phyloP scores from a whole-genome alignment of 805 yeast genomes.

The Wickerhamiella sergipiensis region DNA sequence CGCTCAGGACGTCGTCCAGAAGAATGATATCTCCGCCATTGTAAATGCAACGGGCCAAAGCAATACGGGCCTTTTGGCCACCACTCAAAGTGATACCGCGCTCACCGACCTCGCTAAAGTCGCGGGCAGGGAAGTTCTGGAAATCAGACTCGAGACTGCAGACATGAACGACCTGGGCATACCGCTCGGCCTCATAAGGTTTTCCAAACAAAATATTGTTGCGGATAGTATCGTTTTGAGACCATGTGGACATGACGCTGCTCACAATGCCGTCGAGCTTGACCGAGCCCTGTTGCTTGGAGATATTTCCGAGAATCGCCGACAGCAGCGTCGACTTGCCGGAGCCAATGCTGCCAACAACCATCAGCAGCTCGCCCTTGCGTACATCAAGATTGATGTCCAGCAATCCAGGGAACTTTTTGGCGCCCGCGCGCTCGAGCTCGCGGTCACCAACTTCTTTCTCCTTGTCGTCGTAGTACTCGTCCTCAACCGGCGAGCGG shows the following conservation, averaged over 20 bases:
- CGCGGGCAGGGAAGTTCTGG: conserved; percentile 57
- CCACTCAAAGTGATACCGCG: conserved; percentile 81
- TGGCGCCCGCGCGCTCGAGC: conserved; percentile 15
- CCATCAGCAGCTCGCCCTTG: conserved; percentile 57
- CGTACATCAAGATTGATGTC: conserved; percentile 40
- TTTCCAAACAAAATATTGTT: conserved; percentile 63
- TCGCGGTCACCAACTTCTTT: not conserved
- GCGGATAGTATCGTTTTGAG: conserved; percentile 64
- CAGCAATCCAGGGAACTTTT: conserved; percentile 31
- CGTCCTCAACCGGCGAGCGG: conserved; percentile 5
- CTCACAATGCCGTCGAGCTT: conserved; percentile 39
- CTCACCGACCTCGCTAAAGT: conserved; percentile 64
- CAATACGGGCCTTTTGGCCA: conserved; percentile 81
- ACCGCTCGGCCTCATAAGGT: conserved; percentile 36
- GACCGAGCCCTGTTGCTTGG: conserved; percentile 37
- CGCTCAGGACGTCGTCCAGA: conserved; percentile 73
- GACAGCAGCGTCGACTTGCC: conserved; percentile 65
- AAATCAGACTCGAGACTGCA: conserved; percentile 61
- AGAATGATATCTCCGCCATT: conserved; percentile 49
- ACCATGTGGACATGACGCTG: conserved; percentile 64
- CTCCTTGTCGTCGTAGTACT: conserved; percentile 3
- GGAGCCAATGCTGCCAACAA: conserved; percentile 71
- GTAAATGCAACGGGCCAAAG: conserved; percentile 71
- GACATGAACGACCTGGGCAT: conserved; percentile 40
- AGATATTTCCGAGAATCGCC: conserved; percentile 65